Base-by-base conservation (phyloP, 1,284 basidiomycete species). In the Sporisorium scitamineum region DNA sequence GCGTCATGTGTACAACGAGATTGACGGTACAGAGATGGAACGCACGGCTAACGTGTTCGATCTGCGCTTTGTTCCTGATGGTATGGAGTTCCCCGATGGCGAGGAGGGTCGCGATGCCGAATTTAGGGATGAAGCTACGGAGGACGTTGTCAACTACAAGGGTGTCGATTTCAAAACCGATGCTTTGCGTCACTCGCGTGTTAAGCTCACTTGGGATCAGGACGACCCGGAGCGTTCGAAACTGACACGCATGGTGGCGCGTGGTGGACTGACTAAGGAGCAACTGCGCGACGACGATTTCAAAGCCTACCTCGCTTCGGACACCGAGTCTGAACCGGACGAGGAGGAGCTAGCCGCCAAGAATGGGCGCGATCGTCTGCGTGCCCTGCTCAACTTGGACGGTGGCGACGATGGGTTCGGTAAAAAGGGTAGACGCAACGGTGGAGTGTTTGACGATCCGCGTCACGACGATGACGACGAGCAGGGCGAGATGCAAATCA, bases 181-280 rank as follows among this genome's bases (percentile, higher is more conserved):
- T 84, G 94, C 94, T 80, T 47, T 99, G n/a, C 92, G 97, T 9
- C 95, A 99, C 85, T 99, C 97, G 14, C 95, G 94, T 87, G 96
- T 99, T 77, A 96, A 94, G 83, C 89, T 99, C 27, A 98, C 96
- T 10, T 99, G 97, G 97, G 97, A 99, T 82, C 94, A 95, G 74
- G 97, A 99, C 86, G 96, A 99, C 81, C 92, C 94, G 2, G 93
- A 96, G 83, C 92, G 97, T 20, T 89, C 88, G 68, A 91, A 91
- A 64, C 81, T 97, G 51, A 94, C 83, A 5, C 74, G 76, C 6
- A 64, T 78, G 48, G 77, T 74, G 0, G 62, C 67, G 29, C 63
- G 74, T 16, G 64, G 73, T 26, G 68, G 70, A 1, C 55, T 82
- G 39, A 76, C 57, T 24, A 70, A 66, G 37, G 71, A 79, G 18